Evolutionary conservation across 2,329 filamentous ascomycete species (phyloP).

Genomic region (Alternaria dauci): DNA sequence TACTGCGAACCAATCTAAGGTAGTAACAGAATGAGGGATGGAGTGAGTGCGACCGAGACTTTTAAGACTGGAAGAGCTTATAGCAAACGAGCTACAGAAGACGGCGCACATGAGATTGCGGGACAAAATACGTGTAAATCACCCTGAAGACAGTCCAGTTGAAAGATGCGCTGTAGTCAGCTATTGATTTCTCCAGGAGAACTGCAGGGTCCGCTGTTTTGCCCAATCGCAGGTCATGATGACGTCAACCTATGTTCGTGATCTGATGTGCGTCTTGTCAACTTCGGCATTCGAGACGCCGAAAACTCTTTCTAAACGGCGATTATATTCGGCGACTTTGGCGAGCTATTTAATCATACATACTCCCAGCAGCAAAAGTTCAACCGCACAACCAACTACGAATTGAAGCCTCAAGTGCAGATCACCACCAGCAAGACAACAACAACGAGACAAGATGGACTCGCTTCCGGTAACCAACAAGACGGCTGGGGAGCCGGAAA

Average conservation of each 20-base stretch:
- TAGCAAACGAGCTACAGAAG: no score
- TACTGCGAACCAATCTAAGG: no score
- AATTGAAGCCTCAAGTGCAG: not conserved
- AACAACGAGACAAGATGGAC: constrained; percentile 38
- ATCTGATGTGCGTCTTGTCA: not conserved
- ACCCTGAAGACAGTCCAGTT: not conserved
- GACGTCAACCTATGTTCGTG: constrained; percentile 14
- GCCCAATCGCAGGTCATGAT: constrained; percentile 15
- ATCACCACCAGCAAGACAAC: not conserved
- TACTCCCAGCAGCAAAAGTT: not conserved
- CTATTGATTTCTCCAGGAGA: not conserved
- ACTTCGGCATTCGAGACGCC: not conserved
- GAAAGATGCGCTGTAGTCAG: not conserved
- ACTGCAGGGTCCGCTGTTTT: not conserved
- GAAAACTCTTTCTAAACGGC: not conserved
- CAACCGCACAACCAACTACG: not conserved
- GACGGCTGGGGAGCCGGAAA: constrained; percentile 60
- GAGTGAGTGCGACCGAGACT: no score
- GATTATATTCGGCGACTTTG: not conserved
- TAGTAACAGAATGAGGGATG: no score
- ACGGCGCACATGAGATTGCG: no score
- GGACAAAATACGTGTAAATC: not conserved
- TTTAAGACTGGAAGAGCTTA: no score
- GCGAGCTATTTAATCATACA: not conserved
- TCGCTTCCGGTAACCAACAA: constrained; percentile 52